Evolutionary conservation across 176 grass and related monocot genomes (phyloP).

Genomic region (Oryza coarctata): DNA sequence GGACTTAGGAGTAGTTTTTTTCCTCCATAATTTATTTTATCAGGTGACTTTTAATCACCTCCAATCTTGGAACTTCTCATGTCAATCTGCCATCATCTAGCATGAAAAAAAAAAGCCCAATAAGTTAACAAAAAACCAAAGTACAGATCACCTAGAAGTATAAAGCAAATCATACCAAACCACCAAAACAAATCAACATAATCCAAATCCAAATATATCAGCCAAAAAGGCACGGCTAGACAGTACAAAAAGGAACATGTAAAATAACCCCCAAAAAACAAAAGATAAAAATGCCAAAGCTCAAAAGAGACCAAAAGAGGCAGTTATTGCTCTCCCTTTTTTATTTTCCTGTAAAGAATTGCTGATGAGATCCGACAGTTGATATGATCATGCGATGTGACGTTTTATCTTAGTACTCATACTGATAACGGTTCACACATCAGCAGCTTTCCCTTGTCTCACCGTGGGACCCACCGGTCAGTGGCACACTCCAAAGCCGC

Average conservation of each 20-base stretch:
- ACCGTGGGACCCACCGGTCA: neutral
- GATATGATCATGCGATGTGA: slow-evolving; percentile 40
- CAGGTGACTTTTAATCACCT: neutral
- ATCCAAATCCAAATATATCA: neutral
- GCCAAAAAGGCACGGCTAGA: neutral
- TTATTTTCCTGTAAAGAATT: neutral
- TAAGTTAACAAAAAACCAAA: neutral
- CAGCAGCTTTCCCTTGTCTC: neutral
- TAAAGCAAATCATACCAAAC: neutral
- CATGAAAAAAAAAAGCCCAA: neutral
- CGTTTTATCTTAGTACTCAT: neutral
- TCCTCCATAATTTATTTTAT: neutral
- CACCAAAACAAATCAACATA: neutral
- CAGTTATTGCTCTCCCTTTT: slow-evolving; percentile 2
- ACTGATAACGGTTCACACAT: slow-evolving; percentile 2
- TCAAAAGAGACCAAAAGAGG: slow-evolving; percentile 26
- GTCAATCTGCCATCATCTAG: neutral
- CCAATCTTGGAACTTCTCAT: neutral
- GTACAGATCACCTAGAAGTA: neutral
- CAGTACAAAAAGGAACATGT: neutral
- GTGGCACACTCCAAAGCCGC: neutral
- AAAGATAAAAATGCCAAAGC: neutral
- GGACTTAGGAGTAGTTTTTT: neutral
- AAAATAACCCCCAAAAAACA: neutral
- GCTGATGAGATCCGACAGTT: slow-evolving; percentile 18